phyloP scores from a whole-genome alignment of 768 basidiomycete species.

The Tylopilus vinaceipallidus region DNA sequence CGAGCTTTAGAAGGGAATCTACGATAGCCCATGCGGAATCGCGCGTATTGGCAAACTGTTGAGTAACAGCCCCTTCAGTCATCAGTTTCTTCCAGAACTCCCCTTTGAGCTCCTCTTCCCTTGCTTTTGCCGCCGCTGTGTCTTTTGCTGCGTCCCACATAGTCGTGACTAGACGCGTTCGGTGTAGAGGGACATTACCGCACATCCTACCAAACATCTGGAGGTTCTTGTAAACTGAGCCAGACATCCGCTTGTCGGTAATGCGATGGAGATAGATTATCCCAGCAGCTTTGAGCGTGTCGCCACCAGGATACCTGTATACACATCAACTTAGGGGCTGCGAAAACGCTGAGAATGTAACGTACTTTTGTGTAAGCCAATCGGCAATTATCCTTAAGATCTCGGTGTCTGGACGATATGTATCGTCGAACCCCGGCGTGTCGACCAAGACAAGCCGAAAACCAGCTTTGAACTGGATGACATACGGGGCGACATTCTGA shows the following conservation, averaged over 20 bases:
- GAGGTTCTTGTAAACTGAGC: constrained; percentile 29
- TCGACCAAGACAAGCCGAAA: constrained; percentile 15
- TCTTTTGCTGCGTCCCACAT: constrained; percentile 35
- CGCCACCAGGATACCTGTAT: constrained; percentile 8
- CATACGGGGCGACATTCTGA: constrained; percentile 1
- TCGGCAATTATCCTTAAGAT: constrained; percentile 11
- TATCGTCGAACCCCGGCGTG: constrained; percentile 20
- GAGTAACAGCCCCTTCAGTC: background rate
- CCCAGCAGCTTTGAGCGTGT: constrained; percentile 22
- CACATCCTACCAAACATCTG: constrained; percentile 37
- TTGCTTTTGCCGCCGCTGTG: background rate
- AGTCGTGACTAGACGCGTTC: constrained; percentile 36
- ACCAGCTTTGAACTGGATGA: background rate
- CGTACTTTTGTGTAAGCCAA: constrained; percentile 20
- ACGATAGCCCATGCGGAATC: background rate
- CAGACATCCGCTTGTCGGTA: constrained; percentile 33
- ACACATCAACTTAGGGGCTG: background rate
- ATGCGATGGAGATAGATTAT: constrained; percentile 36
- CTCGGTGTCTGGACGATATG: constrained; percentile 7
- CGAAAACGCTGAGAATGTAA: background rate
- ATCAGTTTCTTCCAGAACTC: constrained; percentile 24
- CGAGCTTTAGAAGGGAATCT: background rate
- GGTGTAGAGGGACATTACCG: constrained; percentile 27
- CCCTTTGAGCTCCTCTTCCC: constrained; percentile 24
- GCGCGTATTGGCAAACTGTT: background rate